Conservation (phyloP, 805 yeast species). For the Henningerozyma blattae region DNA sequence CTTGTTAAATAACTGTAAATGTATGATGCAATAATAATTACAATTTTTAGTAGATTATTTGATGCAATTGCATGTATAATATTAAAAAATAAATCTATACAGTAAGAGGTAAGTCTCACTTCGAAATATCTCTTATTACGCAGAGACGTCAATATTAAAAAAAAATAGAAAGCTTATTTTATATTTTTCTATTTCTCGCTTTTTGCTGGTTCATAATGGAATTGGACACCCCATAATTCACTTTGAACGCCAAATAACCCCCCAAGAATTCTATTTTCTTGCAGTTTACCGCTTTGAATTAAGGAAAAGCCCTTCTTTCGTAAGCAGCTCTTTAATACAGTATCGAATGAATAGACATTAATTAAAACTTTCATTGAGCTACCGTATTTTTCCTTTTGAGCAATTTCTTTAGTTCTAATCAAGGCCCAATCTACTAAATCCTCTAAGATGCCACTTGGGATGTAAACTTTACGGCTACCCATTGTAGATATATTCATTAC, state of each 20-base stretch:
- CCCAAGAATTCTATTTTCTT: conserved; percentile 20
- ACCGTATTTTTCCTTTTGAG: conserved; percentile 24
- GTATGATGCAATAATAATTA: too few relatives aligned
- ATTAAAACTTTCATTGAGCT: conserved; percentile 29
- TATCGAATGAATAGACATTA: conserved; percentile 44
- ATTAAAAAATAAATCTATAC: too few relatives aligned
- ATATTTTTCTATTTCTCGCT: not conserved
- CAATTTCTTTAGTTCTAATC: conserved; percentile 30
- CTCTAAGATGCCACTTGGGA: conserved; percentile 47
- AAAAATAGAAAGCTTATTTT: too few relatives aligned
- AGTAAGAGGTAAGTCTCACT: too few relatives aligned
- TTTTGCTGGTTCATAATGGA: conserved; percentile 17
- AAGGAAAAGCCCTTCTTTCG: conserved; percentile 32
- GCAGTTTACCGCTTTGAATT: conserved; percentile 19
- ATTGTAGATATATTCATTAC: conserved; percentile 43
- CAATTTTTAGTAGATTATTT: too few relatives aligned
- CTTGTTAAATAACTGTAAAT: too few relatives aligned
- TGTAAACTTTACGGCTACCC: conserved; percentile 59
- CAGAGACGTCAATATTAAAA: too few relatives aligned
- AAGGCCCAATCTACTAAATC: conserved; percentile 55
- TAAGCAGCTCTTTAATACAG: conserved; percentile 26
- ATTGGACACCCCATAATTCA: conserved; percentile 28
- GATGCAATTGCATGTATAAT: too few relatives aligned
- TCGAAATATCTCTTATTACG: too few relatives aligned
- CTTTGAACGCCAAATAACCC: conserved; percentile 21